Evolutionary conservation across 768 basidiomycete species (phyloP).

Genomic region (Leccinum variicolor): DNA sequence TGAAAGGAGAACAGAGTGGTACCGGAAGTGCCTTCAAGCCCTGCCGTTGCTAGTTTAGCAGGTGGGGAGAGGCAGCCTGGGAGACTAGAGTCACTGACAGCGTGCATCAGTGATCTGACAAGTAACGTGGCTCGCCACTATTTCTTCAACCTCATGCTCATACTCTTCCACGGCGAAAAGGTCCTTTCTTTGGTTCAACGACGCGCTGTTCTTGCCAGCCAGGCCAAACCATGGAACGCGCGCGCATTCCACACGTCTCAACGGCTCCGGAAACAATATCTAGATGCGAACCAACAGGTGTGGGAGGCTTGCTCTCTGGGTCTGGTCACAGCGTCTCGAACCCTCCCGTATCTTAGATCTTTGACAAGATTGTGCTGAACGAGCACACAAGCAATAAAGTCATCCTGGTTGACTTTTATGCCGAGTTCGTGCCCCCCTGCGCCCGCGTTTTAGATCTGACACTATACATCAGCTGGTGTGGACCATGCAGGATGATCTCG

Average conservation of each 20-base stretch:
- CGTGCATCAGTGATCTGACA: neutral
- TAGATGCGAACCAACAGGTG: conserved; percentile 46
- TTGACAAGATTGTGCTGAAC: conserved; percentile 30
- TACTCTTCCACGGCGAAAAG: conserved; percentile 14
- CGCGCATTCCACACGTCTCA: conserved; percentile 42
- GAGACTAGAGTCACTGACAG: neutral
- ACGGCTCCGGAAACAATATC: conserved; percentile 34
- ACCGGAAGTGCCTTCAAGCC: too few species aligned
- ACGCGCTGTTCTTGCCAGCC: conserved; percentile 1
- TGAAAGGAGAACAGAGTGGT: too few species aligned
- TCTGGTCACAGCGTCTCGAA: neutral
- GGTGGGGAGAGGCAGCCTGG: neutral
- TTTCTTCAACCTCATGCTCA: neutral
- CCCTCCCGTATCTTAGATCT: conserved; percentile 28
- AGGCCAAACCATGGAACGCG: conserved; percentile 22
- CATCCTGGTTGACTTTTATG: conserved; percentile 77
- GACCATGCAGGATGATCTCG: conserved; percentile 69
- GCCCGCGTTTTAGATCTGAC: conserved; percentile 3
- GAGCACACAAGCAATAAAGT: conserved; percentile 43
- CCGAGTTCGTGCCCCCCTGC: conserved; percentile 52
- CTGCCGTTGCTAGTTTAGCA: neutral
- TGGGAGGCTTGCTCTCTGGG: neutral
- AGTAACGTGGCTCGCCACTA: neutral
- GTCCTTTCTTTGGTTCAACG: conserved; percentile 3
- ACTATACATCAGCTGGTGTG: conserved; percentile 59